phyloP scores from a whole-genome alignment of 306 rosid genomes.

The Ceratonia siliqua region DNA sequence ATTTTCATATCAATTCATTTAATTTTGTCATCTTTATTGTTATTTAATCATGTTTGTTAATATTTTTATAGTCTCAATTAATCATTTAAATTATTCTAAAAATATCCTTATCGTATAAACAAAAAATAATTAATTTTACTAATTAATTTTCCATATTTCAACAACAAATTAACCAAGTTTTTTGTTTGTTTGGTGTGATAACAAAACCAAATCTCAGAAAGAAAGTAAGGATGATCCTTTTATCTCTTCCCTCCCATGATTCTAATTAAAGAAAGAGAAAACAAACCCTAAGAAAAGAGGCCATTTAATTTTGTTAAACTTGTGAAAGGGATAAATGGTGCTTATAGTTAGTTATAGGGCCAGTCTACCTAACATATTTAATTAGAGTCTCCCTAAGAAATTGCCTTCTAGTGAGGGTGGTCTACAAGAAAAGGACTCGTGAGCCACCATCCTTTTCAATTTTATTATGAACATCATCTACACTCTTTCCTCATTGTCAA shows the following conservation, averaged over 20 bases:
- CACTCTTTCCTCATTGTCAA: background rate
- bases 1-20: too few relatives aligned
- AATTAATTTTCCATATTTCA: too few relatives aligned
- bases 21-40: too few relatives aligned
- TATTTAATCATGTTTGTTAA: too few relatives aligned
- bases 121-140: too few relatives aligned
- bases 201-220: background rate
- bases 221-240: background rate
- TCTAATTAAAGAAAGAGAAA: background rate
- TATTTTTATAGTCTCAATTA: too few relatives aligned
- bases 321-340: background rate
- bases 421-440: background rate
- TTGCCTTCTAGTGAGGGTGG: background rate
- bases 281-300: background rate
- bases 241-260: background rate
- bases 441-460: background rate
- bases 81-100: too few relatives aligned
- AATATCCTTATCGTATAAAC: too few relatives aligned
- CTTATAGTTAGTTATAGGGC: background rate
- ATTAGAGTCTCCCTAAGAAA: background rate
- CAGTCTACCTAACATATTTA: background rate
- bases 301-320: background rate
- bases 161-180: too few relatives aligned
- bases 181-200: too few relatives aligned
- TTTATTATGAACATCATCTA: background rate